A percentile compares a stretch with the other conserved stretches of the same genome.
These are phyloP conservation scores for Fistulinella prunicolor DNA, from an alignment of 768 basidiomycete genomes.

Conservation along the genomic window DNA sequence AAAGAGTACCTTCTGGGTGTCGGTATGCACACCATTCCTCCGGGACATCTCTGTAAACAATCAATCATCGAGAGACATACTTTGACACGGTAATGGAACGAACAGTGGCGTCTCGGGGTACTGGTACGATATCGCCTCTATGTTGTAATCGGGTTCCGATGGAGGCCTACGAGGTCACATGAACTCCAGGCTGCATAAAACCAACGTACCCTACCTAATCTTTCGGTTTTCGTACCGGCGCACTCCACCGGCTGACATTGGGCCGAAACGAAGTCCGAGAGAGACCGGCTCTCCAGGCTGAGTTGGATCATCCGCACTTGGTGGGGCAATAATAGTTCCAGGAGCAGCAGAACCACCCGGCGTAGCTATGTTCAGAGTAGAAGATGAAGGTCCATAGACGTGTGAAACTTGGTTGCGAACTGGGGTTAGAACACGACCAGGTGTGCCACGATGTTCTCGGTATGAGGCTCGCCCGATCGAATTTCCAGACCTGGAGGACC, in stretches of 20 bases:
- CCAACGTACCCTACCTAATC: conserved; percentile 6
- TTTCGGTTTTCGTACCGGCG: conserved; percentile 6
- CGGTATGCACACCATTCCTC: conserved; percentile 44
- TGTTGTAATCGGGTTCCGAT: neutral
- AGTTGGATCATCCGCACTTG: conserved; percentile 2
- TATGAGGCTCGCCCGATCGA: conserved; percentile 24
- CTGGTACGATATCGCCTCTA: conserved; percentile 15
- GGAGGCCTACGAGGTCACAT: conserved; percentile 6
- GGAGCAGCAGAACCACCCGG: neutral
- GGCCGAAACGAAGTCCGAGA: conserved; percentile 6
- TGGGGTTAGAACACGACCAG: conserved; percentile 11
- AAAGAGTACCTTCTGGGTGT: conserved; percentile 63
- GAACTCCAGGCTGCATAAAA: neutral
- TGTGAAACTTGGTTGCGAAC: neutral
- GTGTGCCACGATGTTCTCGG: conserved; percentile 17
- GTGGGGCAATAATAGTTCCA: conserved; percentile 1
- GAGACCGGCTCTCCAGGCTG: conserved; percentile 6
- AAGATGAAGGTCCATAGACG: neutral
- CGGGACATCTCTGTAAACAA: conserved; percentile 15
- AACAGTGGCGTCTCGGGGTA: conserved; percentile 18
- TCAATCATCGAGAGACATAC: neutral
- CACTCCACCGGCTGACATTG: conserved; percentile 13
- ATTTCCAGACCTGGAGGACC: conserved; percentile 10
- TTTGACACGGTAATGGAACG: conserved; percentile 7
- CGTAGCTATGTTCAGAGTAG: neutral